These are phyloP conservation scores for Populus ilicifolia DNA, from an alignment of 345 rosid species.

Conservation along the genomic window DNA sequence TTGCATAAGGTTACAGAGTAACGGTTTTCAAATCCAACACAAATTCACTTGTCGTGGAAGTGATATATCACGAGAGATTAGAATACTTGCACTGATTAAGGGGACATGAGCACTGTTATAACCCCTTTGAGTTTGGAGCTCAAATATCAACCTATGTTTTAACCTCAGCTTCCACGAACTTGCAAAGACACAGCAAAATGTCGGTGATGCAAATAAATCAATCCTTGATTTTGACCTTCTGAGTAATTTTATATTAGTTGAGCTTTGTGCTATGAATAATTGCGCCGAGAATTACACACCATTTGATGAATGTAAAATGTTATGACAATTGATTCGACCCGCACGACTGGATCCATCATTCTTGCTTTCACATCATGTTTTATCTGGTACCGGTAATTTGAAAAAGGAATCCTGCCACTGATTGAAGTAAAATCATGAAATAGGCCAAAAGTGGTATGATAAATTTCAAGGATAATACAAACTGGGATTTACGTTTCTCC, in stretches of 20 bases:
- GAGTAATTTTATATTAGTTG: no score
- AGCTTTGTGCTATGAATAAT: background rate
- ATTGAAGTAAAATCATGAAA: background rate
- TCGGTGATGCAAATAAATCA: background rate
- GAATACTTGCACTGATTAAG: no score
- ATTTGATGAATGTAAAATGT: background rate
- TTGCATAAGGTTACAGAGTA: background rate
- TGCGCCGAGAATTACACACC: background rate
- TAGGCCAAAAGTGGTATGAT: background rate
- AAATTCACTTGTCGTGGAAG: background rate
- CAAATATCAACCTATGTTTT: background rate
- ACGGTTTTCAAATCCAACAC: background rate
- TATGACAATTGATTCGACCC: background rate
- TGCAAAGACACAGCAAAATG: background rate
- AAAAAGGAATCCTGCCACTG: background rate
- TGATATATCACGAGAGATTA: background rate
- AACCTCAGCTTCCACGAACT: slow-evolving; percentile 14
- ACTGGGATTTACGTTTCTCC: background rate
- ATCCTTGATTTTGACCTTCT: background rate
- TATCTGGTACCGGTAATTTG: background rate
- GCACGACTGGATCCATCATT: background rate
- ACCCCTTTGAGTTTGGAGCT: background rate
- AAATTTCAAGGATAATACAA: background rate
- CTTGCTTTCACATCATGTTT: background rate
- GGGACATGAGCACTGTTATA: background rate